Evolutionary conservation across 1,139 yeast species (phyloP), one percentile per base, ranked within the genome.

Genomic region (Sugiyamaella castrensis): DNA sequence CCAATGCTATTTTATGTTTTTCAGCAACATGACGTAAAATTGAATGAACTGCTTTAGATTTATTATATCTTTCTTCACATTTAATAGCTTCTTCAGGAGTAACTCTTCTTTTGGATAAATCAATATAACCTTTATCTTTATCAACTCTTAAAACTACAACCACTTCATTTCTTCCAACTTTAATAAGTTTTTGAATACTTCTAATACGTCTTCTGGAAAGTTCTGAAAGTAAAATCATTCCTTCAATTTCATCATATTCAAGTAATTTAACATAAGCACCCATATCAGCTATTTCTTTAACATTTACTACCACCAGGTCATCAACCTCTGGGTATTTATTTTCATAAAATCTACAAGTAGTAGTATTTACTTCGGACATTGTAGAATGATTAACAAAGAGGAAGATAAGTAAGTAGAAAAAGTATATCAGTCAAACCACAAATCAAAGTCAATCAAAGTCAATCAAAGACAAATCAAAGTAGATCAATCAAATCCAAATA

Each of bases 141-240:
- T 92, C 99, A 55, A 92, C 98, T 77, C 99, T 87, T 68, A 92
- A 78, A n/a, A 94, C 98, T 53, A 92, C 98, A 30, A 94, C 98
- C 52, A 92, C 98, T 73, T 92, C 99, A 67, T 94, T 92, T 70
- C 95, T 88, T 59, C 99, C 99, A 55, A 92, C 98, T 75, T 97
- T 87, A 70, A 92, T 91, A 70, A 89, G 81, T 69, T 92, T 94
- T 72, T 92, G 99, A 66, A 92, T 92, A 50, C 97, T 88, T 72
- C 99, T 82, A 66, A 92, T 92, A 76, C 99, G 95, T 79, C 98
- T 87, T 80, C 98, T 87, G 34, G 98, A 89, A 62, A 92, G 80
- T 73, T 92, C 99, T 37, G 96, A 87, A 64, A 92, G 80, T 61
- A 92, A 77, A 54, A 92, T 96, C 99, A 92, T 92, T 65, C 98